Evolutionary conservation across 2,329 filamentous ascomycete species (phyloP), one percentile per base, ranked within the genome.

Genomic region (Scorias spongiosa): DNA sequence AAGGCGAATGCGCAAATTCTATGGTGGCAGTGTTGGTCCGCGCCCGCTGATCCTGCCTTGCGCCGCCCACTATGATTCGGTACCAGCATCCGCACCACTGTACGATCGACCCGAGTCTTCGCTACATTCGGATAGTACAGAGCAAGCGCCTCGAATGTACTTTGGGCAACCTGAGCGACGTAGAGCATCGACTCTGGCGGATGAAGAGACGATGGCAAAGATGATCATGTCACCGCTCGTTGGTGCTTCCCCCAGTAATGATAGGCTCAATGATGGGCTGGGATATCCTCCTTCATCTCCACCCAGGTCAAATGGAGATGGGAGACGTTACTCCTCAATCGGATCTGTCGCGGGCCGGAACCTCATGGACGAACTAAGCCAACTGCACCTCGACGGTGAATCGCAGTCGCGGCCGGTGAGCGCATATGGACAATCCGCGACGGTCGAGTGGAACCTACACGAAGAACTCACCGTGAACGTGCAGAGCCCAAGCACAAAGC

Each of bases 1-100:
- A 18, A 47, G 59, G 18, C 47, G 60, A 32, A 63, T 63, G 60
- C 46, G 60, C 18, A 52, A 58, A 7, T 63, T 63, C 41, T 57
- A 57, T 26, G 58, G 53, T 18, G 59, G 59, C n/a, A 56, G 52
- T 38, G 48, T 53, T 26, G 52, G 54, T 17, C 57, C 58, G 1
- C 59, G 58, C 41, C 54, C 60, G 18, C 49, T 63, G 15, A 59
- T 63, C 9, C 43, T 63, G 30, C 58, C 59, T 5, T 53, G 53
- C 8, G 57, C 58, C 2, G 51, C 56, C 2, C 50, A 56, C n/a
- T 49, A 49, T 44, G 49, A 54, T 8, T 49, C 52, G 39, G 45
- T 42, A 1, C 52, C 56, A 5, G 50, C 52, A 11, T 53, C 56
- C 7, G 56, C 57, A 2, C 55, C 59, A 4, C 42, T 50, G 8